Evolutionary conservation across 768 basidiomycete genomes (phyloP), one percentile per base, ranked within the genome.

Genomic region (Sarcodon aspratus): DNA sequence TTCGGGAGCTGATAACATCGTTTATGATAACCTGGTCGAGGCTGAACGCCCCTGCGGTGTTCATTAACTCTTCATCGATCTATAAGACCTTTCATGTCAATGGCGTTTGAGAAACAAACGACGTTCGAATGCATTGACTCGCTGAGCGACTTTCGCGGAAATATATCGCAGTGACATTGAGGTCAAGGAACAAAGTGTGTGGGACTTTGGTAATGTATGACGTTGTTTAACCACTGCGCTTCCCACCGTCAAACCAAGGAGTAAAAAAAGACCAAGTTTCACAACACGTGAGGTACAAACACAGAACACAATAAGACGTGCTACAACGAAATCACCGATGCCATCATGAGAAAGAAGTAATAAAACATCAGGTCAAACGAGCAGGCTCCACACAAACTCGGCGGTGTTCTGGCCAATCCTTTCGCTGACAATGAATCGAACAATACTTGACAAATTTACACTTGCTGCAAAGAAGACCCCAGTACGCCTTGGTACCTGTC

Each of bases 61-160:
- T 80, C 95, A 98, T 97, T 44, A 98, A 79, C 60, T 96, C 89
- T 58, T 89, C 85, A 58, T 98, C 95, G 47, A 98, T 94, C 88
- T 93, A 55, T 21, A 6, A 21, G 33, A 15, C 32, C 43, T 15
- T n/a, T 27, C 33, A 1, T 10, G 33, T 11, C 27, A 34, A 36
- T n/a, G 34, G 51, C 48, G 52, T 53, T 49, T 13, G 13, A 11
- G 13, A 36, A 33, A n/a, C 9, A 45, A 18, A 9, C 17, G 42
- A 33, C 6, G 36, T 44, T 13, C 10, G 13, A 31, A 33, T 10
- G 9, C 34, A 49, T 64, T 55, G 52, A 81, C 88, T 69, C 88
- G 84, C 62, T 89, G 87, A 9, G 88, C 86, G 53, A 89, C 67
- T 57, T 67, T 76, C 9, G 86, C 79, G 27, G 82, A 75, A 34